Evolutionary conservation across 2,329 filamentous ascomycete species (phyloP).

Genomic region (Nigrospora oryzae): DNA sequence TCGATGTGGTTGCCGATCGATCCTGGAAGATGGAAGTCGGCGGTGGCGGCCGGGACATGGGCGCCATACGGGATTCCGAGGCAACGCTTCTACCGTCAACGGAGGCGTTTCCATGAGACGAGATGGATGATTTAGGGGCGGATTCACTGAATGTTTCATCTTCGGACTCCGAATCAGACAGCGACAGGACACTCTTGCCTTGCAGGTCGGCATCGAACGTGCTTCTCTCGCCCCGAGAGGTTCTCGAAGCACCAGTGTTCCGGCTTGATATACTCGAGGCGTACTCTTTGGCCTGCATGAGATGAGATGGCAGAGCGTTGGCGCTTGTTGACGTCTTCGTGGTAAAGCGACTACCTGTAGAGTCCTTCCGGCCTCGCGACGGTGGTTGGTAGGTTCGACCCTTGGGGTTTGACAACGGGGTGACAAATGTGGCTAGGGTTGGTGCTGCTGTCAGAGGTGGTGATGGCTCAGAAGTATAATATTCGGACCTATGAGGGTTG

Average conservation of each 20-base stretch:
- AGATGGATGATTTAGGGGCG: slow-evolving; percentile 21
- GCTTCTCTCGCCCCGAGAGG: slow-evolving; percentile 39
- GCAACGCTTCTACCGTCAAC: slow-evolving; percentile 11
- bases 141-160: slow-evolving; percentile 30
- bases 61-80: slow-evolving; percentile 7
- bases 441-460: slow-evolving; percentile 9
- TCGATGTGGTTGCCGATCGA: too few relatives aligned
- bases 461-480: slow-evolving; percentile 2
- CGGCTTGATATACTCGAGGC: slow-evolving; percentile 46
- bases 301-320: slow-evolving; percentile 14
- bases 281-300: slow-evolving; percentile 27
- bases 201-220: slow-evolving; percentile 42
- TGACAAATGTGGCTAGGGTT: slow-evolving; percentile 10
- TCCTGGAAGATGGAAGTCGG: too few relatives aligned
- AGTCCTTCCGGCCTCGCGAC: slow-evolving; percentile 15
- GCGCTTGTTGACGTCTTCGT: slow-evolving; percentile 17
- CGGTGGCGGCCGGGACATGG: slow-evolving; percentile 9
- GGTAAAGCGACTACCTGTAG: slow-evolving; percentile 15
- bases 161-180: slow-evolving; percentile 49
- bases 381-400: slow-evolving; percentile 7
- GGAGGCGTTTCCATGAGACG: slow-evolving; percentile 18
- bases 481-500: too few relatives aligned
- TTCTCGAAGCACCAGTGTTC: slow-evolving; percentile 45
- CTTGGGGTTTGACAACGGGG: slow-evolving; percentile 12
- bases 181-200: slow-evolving; percentile 45